These are phyloP conservation scores for Globisporangium irregulare DNA, from an alignment of 352 stramenopile species.

Conservation along the genomic window DNA sequence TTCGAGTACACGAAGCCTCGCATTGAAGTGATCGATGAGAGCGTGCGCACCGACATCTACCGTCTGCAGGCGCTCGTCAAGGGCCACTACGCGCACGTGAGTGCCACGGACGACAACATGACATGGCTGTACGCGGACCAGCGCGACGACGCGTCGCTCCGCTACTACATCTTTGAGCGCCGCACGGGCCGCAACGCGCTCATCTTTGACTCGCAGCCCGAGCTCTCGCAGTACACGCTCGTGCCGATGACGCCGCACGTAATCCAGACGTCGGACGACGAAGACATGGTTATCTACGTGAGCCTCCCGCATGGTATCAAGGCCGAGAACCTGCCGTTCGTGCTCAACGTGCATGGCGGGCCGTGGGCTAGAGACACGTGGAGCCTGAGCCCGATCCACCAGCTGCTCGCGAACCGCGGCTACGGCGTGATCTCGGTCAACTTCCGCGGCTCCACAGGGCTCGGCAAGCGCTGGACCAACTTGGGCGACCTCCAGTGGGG, in stretches of 20 bases:
- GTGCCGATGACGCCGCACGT: conserved; percentile 32
- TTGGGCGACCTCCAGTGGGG: conserved; percentile 41
- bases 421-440: conserved; percentile 53
- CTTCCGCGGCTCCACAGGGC: conserved; percentile 64
- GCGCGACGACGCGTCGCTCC: conserved; percentile 56
- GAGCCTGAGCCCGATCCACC: conserved; percentile 30
- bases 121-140: conserved; percentile 57
- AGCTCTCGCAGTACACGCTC: conserved; percentile 33
- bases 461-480: conserved; percentile 71
- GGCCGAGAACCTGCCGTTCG: conserved; percentile 31
- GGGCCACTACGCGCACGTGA: conserved; percentile 32
- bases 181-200: conserved; percentile 24
- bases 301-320: conserved; percentile 32
- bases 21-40: conserved; percentile 30
- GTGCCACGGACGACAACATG: conserved; percentile 38
- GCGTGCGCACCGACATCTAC: conserved; percentile 29
- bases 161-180: conserved; percentile 47
- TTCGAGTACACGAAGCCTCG: conserved; percentile 40
- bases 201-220: conserved; percentile 36
- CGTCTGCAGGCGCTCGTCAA: conserved; percentile 15
- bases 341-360: conserved; percentile 39
- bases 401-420: conserved; percentile 44
- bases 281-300: conserved; percentile 45
- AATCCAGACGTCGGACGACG: conserved; percentile 42
- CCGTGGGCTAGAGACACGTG: conserved; percentile 37